Evolutionary conservation across 129 eudicot species (phyloP), one percentile per base, ranked within the genome.

Genomic region (Escallonia rubra): DNA sequence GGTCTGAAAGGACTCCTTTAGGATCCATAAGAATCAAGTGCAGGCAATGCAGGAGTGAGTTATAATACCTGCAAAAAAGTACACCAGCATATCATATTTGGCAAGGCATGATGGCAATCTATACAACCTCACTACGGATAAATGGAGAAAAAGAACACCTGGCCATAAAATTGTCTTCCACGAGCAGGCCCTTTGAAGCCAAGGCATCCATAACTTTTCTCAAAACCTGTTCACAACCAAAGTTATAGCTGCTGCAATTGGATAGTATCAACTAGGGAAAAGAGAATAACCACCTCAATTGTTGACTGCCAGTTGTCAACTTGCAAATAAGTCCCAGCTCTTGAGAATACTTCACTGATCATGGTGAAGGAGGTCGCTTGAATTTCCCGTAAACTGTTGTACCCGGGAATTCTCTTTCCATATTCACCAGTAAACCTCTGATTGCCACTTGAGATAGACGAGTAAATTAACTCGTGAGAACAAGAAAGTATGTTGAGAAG

Each of bases 1-100:
- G 95, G 67, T 81, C 90, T 10, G 84, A 82, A 80, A 89, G 82
- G 72, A 87, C 40, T 59, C 89, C 95, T 70, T 88, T 89, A 16
- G 94, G 88, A 73, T 89, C 86, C 63, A 72, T 41, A 5, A 94
- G 88, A 76, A 94, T 85, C 86, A 86, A 72, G 75, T 94, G 99
- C 67, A 94, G 84, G 78, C 89, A 89, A 54, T 83, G 83, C 73
- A 94, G 80, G 70, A 94, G 79, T 43, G 95, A 91, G 7, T 68
- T 60, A 76, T 89, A 89, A 70, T 78, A 89, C 86, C 99, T 93
- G 88, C 67, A 71, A 8, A 64, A 67, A 1, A 68, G n/a, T 67
- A 58, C 39, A 59, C 65, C 50, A 46, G 51, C 56, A 72, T n/a
- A 54, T 38, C 51, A 60, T 45, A 41, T 41, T 70, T 69, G 40